Conservation (phyloP, 1,284 basidiomycete species). For the Cystobasidium pallidum region DNA sequence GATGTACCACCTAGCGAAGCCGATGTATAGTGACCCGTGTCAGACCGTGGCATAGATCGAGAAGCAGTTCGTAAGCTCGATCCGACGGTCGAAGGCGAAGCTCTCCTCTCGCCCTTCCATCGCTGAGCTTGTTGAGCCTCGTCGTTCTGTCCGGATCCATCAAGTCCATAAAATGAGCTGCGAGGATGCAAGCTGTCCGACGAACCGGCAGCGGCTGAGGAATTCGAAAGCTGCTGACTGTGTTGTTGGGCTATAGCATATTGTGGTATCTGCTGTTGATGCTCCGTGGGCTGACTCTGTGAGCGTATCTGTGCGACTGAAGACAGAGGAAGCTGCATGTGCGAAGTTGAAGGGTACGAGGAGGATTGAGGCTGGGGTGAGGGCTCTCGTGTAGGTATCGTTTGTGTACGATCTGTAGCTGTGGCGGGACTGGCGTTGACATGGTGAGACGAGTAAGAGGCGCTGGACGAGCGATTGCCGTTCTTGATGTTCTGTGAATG, state of each 20-base stretch:
- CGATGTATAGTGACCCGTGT: not conserved
- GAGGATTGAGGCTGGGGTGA: conserved; percentile 11
- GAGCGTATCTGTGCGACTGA: conserved; percentile 7
- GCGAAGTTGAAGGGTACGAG: conserved; percentile 23
- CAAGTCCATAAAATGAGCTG: conserved; percentile 7
- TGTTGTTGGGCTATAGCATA: conserved; percentile 11
- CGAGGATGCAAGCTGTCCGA: conserved; percentile 5
- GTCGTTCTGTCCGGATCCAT: not conserved
- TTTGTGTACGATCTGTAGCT: too few species aligned
- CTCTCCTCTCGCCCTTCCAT: conserved; percentile 23
- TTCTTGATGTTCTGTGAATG: not conserved
- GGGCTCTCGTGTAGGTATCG: not conserved
- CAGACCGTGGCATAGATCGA: conserved; percentile 8
- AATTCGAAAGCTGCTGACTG: conserved; percentile 16
- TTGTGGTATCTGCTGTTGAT: conserved; percentile 16
- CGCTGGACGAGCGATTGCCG: not conserved
- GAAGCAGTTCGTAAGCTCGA: conserved; percentile 20
- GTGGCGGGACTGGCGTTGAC: not conserved
- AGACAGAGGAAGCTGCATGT: conserved; percentile 11
- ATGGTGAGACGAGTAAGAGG: not conserved
- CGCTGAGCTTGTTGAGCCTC: conserved; percentile 4
- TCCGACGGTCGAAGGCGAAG: conserved; percentile 4
- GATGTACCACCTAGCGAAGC: conserved; percentile 14
- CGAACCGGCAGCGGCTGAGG: conserved; percentile 2
- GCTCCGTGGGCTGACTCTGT: conserved; percentile 2